Base-by-base conservation (phyloP, 2,329 filamentous ascomycete genomes). In the Neospermospora avenae region DNA sequence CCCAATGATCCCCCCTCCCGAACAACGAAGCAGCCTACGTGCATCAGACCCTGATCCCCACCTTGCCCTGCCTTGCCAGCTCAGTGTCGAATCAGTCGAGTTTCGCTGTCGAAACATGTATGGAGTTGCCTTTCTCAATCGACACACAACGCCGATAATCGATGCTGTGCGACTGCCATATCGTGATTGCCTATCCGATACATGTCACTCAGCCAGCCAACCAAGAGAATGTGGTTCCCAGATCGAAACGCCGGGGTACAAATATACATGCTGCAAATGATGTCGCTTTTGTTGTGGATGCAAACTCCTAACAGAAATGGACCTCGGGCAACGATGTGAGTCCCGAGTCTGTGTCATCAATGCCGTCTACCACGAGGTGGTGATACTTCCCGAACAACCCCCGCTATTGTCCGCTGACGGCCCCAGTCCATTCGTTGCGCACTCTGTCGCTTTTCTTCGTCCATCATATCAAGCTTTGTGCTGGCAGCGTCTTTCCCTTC, bases 11-110 rank as follows among this genome's bases (percentile, higher is more conserved):
- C 16, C 48, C 11, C 11, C 6, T 18, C 10, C 31, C 31, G 13
- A 34, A 18, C 48, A 51, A 11, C 18, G 16, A 51, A 18, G 48
- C n/a, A 37, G 31, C 18, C 48, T 51, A 11, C 48, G n/a, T 24
- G 48, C 28, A 51, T 51, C 31, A 51, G n/a, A 37, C 48, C 48
- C 48, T 51, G 18, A 49, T 20, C 31, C n/a, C n/a, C n/a, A n/a
- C n/a, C 42, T 31, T 22, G 3, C 31, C 48, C 25, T 28, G 13
- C 16, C 14, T 25, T 20, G 35, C 35, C 39, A 10, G n/a, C n/a
- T 8, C 11, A 18, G n/a, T 8, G 18, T n/a, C 18, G 18, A 31
- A 31, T 5, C 28, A 31, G 28, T 37, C 48, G 31, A 37, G 31
- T 51, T 13, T 18, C n/a, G 31, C 31, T 51, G 48, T 18, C 35